Percentiles rank a stretch among this genome's conserved stretches.
Conservation (phyloP, 345 rosid genomes). For the Syzygium grande region DNA sequence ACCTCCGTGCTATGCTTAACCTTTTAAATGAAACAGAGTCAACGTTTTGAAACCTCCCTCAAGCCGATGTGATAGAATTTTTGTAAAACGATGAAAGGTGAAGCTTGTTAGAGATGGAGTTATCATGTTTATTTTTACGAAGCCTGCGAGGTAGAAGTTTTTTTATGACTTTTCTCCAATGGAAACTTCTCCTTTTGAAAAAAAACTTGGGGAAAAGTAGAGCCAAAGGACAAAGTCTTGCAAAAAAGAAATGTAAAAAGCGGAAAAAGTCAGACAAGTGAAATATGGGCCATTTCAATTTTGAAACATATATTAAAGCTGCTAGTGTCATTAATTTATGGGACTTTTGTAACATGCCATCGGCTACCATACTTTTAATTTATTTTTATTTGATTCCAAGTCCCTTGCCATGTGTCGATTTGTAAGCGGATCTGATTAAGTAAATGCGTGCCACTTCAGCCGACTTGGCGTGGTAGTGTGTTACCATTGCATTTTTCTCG, state of each 20-base stretch:
- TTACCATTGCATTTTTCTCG: not conserved
- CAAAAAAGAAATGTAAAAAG: not conserved
- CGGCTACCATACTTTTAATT: not conserved
- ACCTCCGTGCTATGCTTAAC: not conserved
- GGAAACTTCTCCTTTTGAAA: not conserved
- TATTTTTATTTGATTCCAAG: not conserved
- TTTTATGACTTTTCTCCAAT: not conserved
- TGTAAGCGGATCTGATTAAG: not conserved
- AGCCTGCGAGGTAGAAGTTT: not conserved
- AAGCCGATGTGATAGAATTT: not conserved
- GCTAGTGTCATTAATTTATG: not conserved
- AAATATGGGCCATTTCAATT: not conserved
- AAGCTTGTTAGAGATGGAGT: not conserved
- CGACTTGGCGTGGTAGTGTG: not conserved
- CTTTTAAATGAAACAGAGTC: not conserved
- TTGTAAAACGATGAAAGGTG: not conserved
- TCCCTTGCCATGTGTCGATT: not conserved
- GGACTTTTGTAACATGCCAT: not conserved
- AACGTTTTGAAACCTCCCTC: not conserved
- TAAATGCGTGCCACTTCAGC: not conserved
- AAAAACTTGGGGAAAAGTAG: not conserved
- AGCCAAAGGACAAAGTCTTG: not conserved
- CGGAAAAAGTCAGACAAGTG: not conserved
- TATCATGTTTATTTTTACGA: not conserved
- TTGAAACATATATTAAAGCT: not conserved